Conservation (phyloP, 2,329 filamentous ascomycete genomes). For the Mariannaea sp. region DNA sequence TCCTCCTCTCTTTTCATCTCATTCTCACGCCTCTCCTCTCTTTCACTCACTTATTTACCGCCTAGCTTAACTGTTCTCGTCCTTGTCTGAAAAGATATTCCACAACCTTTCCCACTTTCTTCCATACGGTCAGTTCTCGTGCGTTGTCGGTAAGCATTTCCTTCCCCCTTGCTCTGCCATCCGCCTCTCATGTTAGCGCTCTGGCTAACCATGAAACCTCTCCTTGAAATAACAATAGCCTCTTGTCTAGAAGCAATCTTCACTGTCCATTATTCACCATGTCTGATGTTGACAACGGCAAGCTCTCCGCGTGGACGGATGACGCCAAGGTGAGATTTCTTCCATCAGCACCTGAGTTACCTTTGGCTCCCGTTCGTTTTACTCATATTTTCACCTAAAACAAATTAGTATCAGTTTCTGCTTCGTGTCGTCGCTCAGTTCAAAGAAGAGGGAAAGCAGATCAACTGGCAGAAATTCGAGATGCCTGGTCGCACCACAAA, state of each 20-base stretch:
- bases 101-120: background rate
- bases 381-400: background rate
- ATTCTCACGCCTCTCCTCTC: background rate
- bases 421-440: slow-evolving; percentile 44
- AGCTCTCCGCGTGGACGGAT: slow-evolving; percentile 43
- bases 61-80: background rate
- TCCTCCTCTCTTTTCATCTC: background rate
- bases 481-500: slow-evolving; percentile 48
- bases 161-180: background rate
- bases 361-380: background rate
- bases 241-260: background rate
- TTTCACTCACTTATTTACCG: background rate
- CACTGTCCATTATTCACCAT: slow-evolving; percentile 26
- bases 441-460: slow-evolving; percentile 39
- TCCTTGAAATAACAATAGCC: too few relatives aligned
- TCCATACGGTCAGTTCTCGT: background rate
- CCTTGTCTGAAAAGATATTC: background rate
- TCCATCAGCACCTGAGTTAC: background rate
- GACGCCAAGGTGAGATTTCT: slow-evolving; percentile 41
- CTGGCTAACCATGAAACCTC: too few relatives aligned
- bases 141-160: background rate
- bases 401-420: slow-evolving; percentile 42
- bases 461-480: slow-evolving; percentile 44
- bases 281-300: slow-evolving; percentile 33
- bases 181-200: too few relatives aligned